A percentile compares a stretch with the other conserved stretches of the same genome.
Evolutionary conservation across 176 grass and related monocot species (phyloP).

Genomic region (Eragrostis curvula): DNA sequence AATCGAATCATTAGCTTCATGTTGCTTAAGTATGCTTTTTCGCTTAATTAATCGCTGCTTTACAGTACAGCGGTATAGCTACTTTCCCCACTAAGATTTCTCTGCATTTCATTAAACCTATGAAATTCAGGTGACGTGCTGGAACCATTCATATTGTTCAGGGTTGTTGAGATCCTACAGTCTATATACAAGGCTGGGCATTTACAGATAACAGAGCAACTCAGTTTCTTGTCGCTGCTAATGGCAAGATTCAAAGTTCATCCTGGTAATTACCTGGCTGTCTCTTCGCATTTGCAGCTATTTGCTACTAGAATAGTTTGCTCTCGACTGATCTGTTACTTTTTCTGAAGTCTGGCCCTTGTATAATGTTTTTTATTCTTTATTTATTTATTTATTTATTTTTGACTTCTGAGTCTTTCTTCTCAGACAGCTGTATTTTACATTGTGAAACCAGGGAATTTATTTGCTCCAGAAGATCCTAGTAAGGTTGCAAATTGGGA

Average conservation of each 20-base stretch:
- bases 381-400: background rate
- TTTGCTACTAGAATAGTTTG: conserved; percentile 21
- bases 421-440: conserved; percentile 29
- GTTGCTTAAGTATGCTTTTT: conserved; percentile 85
- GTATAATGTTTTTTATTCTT: background rate
- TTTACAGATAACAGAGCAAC: conserved; percentile 67
- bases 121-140: conserved; percentile 71
- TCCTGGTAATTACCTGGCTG: conserved; percentile 59
- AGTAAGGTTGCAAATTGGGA: conserved; percentile 45
- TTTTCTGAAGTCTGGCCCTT: conserved; percentile 3
- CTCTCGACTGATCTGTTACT: conserved; percentile 21
- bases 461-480: conserved; percentile 37
- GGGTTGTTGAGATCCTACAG: conserved; percentile 74
- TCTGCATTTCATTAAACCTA: conserved; percentile 20
- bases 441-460: conserved; percentile 45
- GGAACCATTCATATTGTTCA: conserved; percentile 67
- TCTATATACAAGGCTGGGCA: conserved; percentile 67
- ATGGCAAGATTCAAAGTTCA: conserved; percentile 71
- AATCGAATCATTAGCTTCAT: conserved; percentile 62
- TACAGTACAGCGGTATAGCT: background rate
- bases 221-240: conserved; percentile 78
- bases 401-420: background rate
- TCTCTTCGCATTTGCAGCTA: background rate
- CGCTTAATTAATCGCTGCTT: conserved; percentile 8
- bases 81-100: background rate